Conservation (phyloP, 306 rosid genomes). For the Macrotyloma uniflorum region DNA sequence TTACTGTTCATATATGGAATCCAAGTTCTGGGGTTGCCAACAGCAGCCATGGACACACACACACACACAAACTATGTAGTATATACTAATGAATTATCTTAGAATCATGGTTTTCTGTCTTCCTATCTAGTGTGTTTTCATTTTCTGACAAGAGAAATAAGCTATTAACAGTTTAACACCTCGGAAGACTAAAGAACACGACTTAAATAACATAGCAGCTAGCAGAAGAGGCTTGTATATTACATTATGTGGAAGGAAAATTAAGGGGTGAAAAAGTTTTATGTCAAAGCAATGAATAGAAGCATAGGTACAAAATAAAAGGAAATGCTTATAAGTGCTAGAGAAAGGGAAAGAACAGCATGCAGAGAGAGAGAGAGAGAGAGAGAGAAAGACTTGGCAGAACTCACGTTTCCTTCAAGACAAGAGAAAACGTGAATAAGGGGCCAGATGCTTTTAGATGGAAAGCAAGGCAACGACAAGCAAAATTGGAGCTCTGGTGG, state of each 20-base stretch:
- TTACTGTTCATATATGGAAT: constrained; percentile 64
- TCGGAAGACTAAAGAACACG: background rate
- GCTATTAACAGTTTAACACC: constrained; percentile 36
- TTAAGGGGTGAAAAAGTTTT: background rate
- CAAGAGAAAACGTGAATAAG: constrained; percentile 41
- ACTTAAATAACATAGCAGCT: background rate
- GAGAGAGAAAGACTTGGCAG: constrained; percentile 9
- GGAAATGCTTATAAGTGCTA: background rate
- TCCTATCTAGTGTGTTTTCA: background rate
- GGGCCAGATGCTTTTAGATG: constrained; percentile 36
- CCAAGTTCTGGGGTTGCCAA: constrained; percentile 71
- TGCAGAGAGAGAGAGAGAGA: constrained; percentile 18
- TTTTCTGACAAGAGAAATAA: constrained; percentile 45
- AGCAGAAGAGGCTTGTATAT: background rate
- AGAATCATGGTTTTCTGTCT: constrained; percentile 16
- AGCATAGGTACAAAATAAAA: constrained; percentile 8
- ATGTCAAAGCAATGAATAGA: constrained; percentile 19
- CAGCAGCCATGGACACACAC: constrained; percentile 60
- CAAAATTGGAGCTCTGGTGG: constrained; percentile 35
- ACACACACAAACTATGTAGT: constrained; percentile 7
- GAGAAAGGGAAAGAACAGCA: constrained; percentile 13
- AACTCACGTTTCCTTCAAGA: constrained; percentile 30
- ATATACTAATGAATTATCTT: background rate
- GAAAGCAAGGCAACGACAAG: constrained; percentile 49
- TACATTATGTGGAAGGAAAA: background rate